Base-by-base conservation (phyloP, 176 grass and related monocot species). In the Musa schizocarpa region DNA sequence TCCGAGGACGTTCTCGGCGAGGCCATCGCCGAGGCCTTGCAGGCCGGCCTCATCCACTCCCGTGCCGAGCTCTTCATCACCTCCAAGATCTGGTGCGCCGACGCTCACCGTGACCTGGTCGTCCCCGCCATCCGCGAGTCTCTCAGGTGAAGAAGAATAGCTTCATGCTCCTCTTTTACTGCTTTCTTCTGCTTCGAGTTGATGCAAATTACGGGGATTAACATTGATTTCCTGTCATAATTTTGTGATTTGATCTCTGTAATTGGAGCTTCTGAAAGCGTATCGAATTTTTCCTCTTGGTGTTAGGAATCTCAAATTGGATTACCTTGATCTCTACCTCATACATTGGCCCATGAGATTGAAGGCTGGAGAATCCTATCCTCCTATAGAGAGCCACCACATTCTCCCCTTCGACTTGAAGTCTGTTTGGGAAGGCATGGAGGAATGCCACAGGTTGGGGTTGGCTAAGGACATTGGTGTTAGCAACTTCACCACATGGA, bases 21-120 rank as follows among this genome's bases (percentile, higher is more conserved):
- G 11, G 82, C 85, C 73, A 55, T 91, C 1, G 69, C 75, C 17
- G 79, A 82, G 8, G 80, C 82, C 76, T 26, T 91, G 5, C 25
- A 63, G 11, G 1, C 34, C 10, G 76, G 89, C 23, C 63, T 81
- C 34, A 81, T 83, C 74, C 16, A 23, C 25, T 83, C 82, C 69
- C 89, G 86, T 12, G 57, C 11, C 43, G 75, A 85, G 23, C 71
- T 90, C 65, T 90, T 87, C 81, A 29, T 90, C 70, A 90, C 82
- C 53, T 77, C 85, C 77, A 91, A 91, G 82, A 76, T 91, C 69
- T 72, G 51, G 80, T 26, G 82, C 72, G 2, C 53, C 50, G 73
- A 91, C 74, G 69, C 79, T 20, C 75, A 54, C 24, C 77, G 82
- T 0, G 65, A 56, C 11, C 54, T 29, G 13, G 53, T 80, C 56